Evolutionary conservation across 1,139 yeast species (phyloP), one percentile per base, ranked within the genome.

Genomic region (Arxiozyma heterogenica): DNA sequence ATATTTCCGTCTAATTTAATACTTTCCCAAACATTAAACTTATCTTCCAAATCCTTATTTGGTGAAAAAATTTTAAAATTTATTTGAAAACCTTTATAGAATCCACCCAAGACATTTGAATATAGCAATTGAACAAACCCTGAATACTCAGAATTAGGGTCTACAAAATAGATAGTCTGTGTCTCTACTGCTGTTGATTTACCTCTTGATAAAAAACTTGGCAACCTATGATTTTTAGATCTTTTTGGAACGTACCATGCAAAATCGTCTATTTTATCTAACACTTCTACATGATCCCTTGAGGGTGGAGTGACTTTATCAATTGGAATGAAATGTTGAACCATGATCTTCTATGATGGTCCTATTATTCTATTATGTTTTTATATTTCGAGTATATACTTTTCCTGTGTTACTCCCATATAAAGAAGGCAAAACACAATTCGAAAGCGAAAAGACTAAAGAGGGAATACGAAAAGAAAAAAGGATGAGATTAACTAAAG

Each of bases 111-210:
- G 27, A 90, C 80, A 67, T 84, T 86, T 43, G 95, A 86, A 70
- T 86, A 93, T 65, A 89, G 84, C 57, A 89, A 75, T 72, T 89
- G 96, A 41, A 86, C 87, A 71, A 89, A 86, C 0, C 96, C 95
- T 54, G 79, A 75, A 67, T 79, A 75, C 2, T 83, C 83, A n/a
- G 77, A 69, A 44, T 74, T 73, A 59, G 78, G 71, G 63, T 80
- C 80, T 39, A 80, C 74, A 69, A 86, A 86, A 72, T 89, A 89
- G 63, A 88, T 84, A 15, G 91, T 84, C 70, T 86, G 94, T 23
- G 96, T 89, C 72, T 89, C 96, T 38, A 89, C 94, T 66, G 85
- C 84, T 52, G 59, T 56, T 50, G 60, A 47, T 41, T 50, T 50
- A 44, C 49, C 44, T 47, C 21, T 47, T 50, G 48, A 50, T 23